Percentiles rank a stretch among this genome's conserved stretches.
These are phyloP conservation scores for Hirschioporus abietinus DNA, from an alignment of 768 basidiomycete species.

Conservation along the genomic window DNA sequence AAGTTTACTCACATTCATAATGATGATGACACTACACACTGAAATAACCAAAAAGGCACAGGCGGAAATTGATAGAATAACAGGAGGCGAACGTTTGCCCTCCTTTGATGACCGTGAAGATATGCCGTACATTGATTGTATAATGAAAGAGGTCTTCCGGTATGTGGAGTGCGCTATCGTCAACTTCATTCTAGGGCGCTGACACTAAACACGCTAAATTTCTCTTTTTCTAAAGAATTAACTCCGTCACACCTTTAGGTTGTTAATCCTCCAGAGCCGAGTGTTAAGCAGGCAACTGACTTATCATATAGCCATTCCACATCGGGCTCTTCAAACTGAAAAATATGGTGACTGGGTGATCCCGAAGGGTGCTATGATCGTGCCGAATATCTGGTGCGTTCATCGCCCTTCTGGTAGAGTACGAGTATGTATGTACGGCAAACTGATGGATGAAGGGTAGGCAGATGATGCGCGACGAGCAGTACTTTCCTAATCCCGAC, in stretches of 20 bases:
- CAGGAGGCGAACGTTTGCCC: conserved; percentile 27
- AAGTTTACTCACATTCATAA: conserved; percentile 20
- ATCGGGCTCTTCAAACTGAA: conserved; percentile 4
- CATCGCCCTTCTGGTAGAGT: neutral
- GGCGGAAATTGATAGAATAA: conserved; percentile 28
- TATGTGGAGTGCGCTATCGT: neutral
- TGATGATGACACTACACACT: conserved; percentile 26
- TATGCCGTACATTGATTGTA: conserved; percentile 25
- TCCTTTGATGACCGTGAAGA: conserved; percentile 21
- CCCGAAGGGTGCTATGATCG: conserved; percentile 8
- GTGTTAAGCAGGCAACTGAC: too few relatives aligned
- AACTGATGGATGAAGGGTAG: conserved; percentile 13
- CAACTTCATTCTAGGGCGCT: too few relatives aligned
- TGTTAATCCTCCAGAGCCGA: too few relatives aligned
- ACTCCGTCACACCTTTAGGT: neutral
- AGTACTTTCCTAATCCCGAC: conserved; percentile 17
- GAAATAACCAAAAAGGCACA: conserved; percentile 28
- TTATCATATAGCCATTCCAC: conserved; percentile 3
- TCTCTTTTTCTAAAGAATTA: neutral
- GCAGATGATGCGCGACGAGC: conserved; percentile 16
- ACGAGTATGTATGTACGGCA: too few relatives aligned
- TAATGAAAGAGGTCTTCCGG: conserved; percentile 16
- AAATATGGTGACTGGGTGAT: conserved; percentile 2
- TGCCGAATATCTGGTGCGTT: conserved; percentile 6
- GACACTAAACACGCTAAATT: too few relatives aligned